These are phyloP conservation scores for Tuber indicum DNA, from an alignment of 495 filamentous ascomycete species.

Conservation along the genomic window DNA sequence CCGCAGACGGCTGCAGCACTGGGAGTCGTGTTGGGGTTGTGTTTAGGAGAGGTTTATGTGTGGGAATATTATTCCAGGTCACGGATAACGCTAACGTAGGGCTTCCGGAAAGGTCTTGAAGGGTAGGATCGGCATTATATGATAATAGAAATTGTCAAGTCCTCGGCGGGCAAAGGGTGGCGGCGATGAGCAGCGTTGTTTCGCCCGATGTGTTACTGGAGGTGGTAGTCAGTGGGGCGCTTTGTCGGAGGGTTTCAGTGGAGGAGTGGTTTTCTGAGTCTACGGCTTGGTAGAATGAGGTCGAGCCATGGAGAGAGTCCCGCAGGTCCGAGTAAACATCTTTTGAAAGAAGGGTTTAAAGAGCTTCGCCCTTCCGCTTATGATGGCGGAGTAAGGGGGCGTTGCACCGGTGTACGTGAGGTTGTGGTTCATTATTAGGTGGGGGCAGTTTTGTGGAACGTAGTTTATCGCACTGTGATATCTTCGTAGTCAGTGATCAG, in stretches of 20 bases:
- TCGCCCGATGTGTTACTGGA: not conserved
- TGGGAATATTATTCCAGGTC: not conserved
- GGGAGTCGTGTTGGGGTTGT: not conserved
- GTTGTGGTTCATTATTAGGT: not conserved
- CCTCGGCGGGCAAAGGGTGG: not conserved
- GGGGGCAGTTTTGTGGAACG: not conserved
- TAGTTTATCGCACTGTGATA: not conserved
- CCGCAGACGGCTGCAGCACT: conserved; percentile 6
- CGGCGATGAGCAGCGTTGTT: not conserved
- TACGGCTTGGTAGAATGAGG: not conserved
- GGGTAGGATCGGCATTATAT: not conserved
- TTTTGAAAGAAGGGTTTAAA: conserved; percentile 1
- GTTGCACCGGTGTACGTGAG: not conserved
- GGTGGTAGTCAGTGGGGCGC: not conserved
- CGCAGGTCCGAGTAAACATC: not conserved
- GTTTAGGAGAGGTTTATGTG: conserved; percentile 2
- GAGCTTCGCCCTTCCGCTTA: not conserved
- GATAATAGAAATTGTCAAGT: not conserved
- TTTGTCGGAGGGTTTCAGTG: not conserved
- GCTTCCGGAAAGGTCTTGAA: conserved; percentile 1
- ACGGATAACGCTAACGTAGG: not conserved
- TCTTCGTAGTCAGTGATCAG: not conserved
- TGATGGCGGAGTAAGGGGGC: not conserved
- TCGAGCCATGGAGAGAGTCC: not conserved
- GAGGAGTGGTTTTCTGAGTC: not conserved